These are phyloP conservation scores for Poteriospumella lacustris DNA, from an alignment of 108 stramenopile species.

Conservation along the genomic window DNA sequence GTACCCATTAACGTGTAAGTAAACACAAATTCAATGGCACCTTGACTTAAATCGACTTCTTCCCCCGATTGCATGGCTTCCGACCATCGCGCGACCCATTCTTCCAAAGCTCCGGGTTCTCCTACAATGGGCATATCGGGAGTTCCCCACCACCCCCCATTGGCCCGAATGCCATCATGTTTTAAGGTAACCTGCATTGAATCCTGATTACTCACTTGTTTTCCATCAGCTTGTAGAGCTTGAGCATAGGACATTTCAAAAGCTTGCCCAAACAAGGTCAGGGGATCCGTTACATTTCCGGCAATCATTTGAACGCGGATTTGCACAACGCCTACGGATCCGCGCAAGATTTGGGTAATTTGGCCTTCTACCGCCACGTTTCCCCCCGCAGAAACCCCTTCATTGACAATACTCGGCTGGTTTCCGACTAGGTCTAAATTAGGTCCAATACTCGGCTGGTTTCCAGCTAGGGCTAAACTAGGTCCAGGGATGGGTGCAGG, in stretches of 20 bases:
- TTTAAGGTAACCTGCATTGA: constrained; percentile 8
- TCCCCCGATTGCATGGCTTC: constrained; percentile 6
- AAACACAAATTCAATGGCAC: constrained; percentile 8
- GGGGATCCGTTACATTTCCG: constrained; percentile 6
- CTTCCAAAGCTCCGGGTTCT: constrained; percentile 6
- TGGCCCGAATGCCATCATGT: constrained; percentile 6
- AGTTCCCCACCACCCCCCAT: constrained; percentile 5
- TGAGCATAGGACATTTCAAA: constrained; percentile 8
- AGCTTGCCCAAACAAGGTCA: constrained; percentile 6
- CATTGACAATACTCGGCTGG: constrained; percentile 6
- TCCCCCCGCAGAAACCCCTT: constrained; percentile 5
- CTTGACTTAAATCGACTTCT: constrained; percentile 8
- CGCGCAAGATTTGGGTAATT: constrained; percentile 7
- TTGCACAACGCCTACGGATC: constrained; percentile 6
- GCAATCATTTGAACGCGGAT: constrained; percentile 7
- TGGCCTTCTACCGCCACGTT: constrained; percentile 6
- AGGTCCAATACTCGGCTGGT: constrained; percentile 6
- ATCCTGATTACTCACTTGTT: constrained; percentile 8
- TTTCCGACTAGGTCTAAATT: constrained; percentile 8
- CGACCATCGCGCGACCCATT: constrained; percentile 5
- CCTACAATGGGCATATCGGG: constrained; percentile 6
- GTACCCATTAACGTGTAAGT: constrained; percentile 7
- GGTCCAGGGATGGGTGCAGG: constrained; percentile 5
- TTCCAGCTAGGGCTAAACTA: constrained; percentile 7
- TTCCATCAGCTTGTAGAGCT: constrained; percentile 7